Evolutionary conservation across 2,329 filamentous ascomycete genomes (phyloP).

Genomic region (Penicillium sp.): DNA sequence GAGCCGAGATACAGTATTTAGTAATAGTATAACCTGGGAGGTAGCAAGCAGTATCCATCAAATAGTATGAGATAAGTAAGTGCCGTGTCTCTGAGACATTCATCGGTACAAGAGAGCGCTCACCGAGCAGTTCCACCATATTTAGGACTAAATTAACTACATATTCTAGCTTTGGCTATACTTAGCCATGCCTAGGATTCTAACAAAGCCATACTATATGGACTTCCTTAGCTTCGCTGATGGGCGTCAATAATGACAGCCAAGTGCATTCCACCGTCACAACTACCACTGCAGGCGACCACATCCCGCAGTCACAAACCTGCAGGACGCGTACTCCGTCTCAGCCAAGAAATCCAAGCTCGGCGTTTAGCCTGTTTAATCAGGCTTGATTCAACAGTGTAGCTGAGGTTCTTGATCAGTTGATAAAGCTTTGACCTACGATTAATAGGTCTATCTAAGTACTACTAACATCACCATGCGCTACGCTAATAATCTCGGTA

Average conservation of each 20-base stretch:
- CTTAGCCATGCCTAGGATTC: too few relatives aligned
- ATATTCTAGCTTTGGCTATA: neutral
- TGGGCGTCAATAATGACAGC: neutral
- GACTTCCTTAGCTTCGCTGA: neutral
- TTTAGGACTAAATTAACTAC: neutral
- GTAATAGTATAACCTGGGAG: neutral
- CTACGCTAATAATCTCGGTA: too few relatives aligned
- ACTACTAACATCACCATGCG: neutral
- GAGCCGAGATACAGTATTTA: neutral
- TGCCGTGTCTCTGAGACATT: neutral
- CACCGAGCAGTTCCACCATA: neutral
- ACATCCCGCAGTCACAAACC: neutral
- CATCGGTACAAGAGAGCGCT: neutral
- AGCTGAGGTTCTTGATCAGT: neutral
- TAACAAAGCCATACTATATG: neutral
- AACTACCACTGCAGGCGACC: neutral
- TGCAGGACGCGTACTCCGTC: constrained; percentile 3
- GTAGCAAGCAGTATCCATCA: neutral
- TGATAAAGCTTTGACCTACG: neutral
- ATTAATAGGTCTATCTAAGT: neutral
- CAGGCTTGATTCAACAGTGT: neutral
- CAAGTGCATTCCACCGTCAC: neutral
- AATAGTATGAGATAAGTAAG: neutral
- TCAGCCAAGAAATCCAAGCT: constrained; percentile 3
- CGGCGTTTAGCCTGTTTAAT: neutral